Evolutionary conservation across 164 flowering plant genomes (phyloP).

Genomic region (Chloranthus sessilifolius): DNA sequence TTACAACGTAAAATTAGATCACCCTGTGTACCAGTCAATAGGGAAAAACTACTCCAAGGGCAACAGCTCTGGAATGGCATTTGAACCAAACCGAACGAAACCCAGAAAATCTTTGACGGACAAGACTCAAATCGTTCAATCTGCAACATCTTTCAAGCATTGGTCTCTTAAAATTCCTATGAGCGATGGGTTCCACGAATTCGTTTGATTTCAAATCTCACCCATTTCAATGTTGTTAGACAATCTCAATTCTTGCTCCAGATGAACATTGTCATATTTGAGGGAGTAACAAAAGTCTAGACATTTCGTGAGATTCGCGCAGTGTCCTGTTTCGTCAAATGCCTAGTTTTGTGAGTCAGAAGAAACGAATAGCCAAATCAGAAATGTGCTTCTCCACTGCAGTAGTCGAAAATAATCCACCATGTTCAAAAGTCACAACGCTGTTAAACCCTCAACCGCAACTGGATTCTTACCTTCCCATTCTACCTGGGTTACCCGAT

Average conservation of each 20-base stretch:
- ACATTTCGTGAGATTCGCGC: slow-evolving; percentile 10
- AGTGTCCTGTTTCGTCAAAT: slow-evolving; percentile 21
- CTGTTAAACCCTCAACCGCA: slow-evolving; percentile 12
- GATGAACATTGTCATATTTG: slow-evolving; percentile 13
- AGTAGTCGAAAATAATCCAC: slow-evolving; percentile 21
- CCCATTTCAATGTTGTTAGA: background rate
- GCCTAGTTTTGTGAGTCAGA: slow-evolving; percentile 44
- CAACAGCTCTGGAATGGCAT: slow-evolving; percentile 54
- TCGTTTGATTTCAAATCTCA: slow-evolving; percentile 32
- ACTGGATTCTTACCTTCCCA: slow-evolving; percentile 32
- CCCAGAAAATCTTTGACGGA: slow-evolving; percentile 35
- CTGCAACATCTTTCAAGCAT: slow-evolving; percentile 53
- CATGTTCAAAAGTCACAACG: slow-evolving; percentile 27
- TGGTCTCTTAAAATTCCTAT: slow-evolving; percentile 77
- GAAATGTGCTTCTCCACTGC: slow-evolving; percentile 43
- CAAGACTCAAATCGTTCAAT: slow-evolving; percentile 41
- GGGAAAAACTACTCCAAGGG: slow-evolving; percentile 22
- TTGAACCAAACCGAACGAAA: slow-evolving; percentile 44
- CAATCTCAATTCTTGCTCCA: slow-evolving; percentile 7
- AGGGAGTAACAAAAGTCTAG: slow-evolving; percentile 7
- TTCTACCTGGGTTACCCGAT: slow-evolving; percentile 90
- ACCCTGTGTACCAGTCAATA: slow-evolving; percentile 11
- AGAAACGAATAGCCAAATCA: slow-evolving; percentile 36
- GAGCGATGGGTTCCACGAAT: slow-evolving; percentile 73
- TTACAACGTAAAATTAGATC: slow-evolving; percentile 10